phyloP scores from a whole-genome alignment of 805 yeast species.

The Candida nemodendra region DNA sequence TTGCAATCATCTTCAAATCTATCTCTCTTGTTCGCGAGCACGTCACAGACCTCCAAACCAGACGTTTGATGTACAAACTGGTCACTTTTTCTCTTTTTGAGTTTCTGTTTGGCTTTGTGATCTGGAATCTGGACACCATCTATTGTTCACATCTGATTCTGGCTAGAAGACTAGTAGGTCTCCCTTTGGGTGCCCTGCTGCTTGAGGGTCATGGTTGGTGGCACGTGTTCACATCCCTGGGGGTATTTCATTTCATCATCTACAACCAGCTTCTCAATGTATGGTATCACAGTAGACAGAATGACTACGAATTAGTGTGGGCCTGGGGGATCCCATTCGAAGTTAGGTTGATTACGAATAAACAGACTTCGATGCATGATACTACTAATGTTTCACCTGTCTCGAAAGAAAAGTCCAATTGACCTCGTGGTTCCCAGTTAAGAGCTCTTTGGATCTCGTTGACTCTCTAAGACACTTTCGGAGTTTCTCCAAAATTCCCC shows the following conservation, averaged over 20 bases:
- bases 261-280: conserved; percentile 72
- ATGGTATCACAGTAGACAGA: conserved; percentile 52
- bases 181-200: conserved; percentile 74
- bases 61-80: conserved; percentile 50
- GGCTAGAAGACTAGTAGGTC: conserved; percentile 61
- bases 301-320: conserved; percentile 56
- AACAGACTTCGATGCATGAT: neutral
- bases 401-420: too few species aligned
- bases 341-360: conserved; percentile 25
- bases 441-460: too few species aligned
- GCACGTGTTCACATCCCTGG: conserved; percentile 80
- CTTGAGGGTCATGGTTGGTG: conserved; percentile 95
- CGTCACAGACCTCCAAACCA: conserved; percentile 50
- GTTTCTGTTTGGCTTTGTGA: conserved; percentile 67
- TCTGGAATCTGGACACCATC: conserved; percentile 86
- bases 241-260: conserved; percentile 78
- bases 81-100: conserved; percentile 58
- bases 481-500: too few species aligned
- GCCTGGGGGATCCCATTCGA: conserved; percentile 57
- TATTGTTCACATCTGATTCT: conserved; percentile 61
- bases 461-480: too few species aligned
- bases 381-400: too few species aligned
- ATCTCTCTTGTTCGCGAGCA: conserved; percentile 47
- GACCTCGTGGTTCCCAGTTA: too few species aligned
- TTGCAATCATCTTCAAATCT: conserved; percentile 60